A percentile compares a stretch with the other conserved stretches of the same genome.
These are phyloP conservation scores for Aegilops umbellulata DNA, from an alignment of 176 grass and related monocot species.

Conservation along the genomic window DNA sequence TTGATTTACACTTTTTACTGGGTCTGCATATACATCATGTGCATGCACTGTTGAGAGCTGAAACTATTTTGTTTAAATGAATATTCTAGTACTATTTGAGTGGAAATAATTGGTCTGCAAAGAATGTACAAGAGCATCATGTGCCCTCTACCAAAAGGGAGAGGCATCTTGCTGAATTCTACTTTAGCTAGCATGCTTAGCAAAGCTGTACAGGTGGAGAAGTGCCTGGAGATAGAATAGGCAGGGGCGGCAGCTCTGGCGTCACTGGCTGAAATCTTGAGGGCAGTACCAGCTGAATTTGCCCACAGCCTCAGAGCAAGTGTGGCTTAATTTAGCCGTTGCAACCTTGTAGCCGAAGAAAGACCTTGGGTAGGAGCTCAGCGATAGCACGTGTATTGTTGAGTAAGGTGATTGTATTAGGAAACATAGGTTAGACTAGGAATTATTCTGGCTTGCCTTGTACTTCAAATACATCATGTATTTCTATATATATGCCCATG, in stretches of 20 bases:
- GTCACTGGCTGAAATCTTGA: slow-evolving; percentile 46
- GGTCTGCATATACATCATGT: background rate
- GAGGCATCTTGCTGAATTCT: slow-evolving; percentile 11
- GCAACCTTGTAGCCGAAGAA: background rate
- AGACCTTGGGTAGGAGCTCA: background rate
- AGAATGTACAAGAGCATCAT: background rate
- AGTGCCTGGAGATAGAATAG: slow-evolving; percentile 57
- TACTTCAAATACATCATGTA: no score
- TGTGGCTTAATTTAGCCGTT: background rate
- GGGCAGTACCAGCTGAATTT: slow-evolving; percentile 38
- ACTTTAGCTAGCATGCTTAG: slow-evolving; percentile 25
- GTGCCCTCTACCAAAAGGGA: slow-evolving; percentile 10
- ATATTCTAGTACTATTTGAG: background rate
- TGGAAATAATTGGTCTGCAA: background rate
- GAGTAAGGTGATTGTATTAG: no score
- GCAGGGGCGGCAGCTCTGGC: slow-evolving; percentile 32
- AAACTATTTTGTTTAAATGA: background rate
- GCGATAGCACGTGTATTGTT: slow-evolving; percentile 51
- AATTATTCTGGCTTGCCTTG: no score
- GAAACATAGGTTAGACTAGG: no score
- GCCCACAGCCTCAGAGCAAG: slow-evolving; percentile 62
- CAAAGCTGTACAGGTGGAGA: slow-evolving; percentile 46
- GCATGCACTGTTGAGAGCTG: background rate
- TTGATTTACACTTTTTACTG: background rate
- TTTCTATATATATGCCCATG: no score